Conservation (phyloP, 495 filamentous ascomycete species). For the Wilcoxina mikolae region DNA sequence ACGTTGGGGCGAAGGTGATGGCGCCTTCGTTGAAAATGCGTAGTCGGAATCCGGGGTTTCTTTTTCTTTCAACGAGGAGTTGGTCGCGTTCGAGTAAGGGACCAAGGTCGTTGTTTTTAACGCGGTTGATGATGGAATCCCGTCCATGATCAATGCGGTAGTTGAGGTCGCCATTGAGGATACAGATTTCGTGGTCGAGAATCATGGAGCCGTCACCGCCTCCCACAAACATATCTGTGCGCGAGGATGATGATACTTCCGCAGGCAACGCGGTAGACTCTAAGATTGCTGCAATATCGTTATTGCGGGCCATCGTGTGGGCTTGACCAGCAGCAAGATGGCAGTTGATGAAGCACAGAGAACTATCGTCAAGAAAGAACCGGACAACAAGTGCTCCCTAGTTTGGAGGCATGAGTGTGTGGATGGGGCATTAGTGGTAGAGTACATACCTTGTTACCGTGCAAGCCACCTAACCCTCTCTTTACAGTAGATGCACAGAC, state of each 20-base stretch:
- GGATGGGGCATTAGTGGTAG: constrained; percentile 21
- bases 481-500: constrained; percentile 74
- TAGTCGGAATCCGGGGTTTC: constrained; percentile 77
- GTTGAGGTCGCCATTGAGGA: constrained; percentile 91
- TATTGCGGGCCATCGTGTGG: constrained; percentile 77
- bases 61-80: constrained; percentile 65
- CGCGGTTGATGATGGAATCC: constrained; percentile 70
- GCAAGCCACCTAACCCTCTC: constrained; percentile 79
- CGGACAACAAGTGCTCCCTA: constrained; percentile 75
- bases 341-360: constrained; percentile 92
- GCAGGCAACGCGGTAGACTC: constrained; percentile 58
- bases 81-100: constrained; percentile 94
- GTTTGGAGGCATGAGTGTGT: no score
- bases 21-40: constrained; percentile 71
- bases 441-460: constrained; percentile 68
- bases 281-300: constrained; percentile 80
- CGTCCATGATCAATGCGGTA: constrained; percentile 96
- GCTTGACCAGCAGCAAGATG: constrained; percentile 91
- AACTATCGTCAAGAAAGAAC: constrained; percentile 80
- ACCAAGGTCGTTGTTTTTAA: constrained; percentile 62
- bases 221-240: constrained; percentile 63
- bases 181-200: constrained; percentile 89
- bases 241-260: constrained; percentile 43
- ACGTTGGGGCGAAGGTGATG: constrained; percentile 87
- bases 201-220: constrained; percentile 95